phyloP scores from a whole-genome alignment of 2,329 filamentous ascomycete genomes.

The Pyrenophora seminiperda region DNA sequence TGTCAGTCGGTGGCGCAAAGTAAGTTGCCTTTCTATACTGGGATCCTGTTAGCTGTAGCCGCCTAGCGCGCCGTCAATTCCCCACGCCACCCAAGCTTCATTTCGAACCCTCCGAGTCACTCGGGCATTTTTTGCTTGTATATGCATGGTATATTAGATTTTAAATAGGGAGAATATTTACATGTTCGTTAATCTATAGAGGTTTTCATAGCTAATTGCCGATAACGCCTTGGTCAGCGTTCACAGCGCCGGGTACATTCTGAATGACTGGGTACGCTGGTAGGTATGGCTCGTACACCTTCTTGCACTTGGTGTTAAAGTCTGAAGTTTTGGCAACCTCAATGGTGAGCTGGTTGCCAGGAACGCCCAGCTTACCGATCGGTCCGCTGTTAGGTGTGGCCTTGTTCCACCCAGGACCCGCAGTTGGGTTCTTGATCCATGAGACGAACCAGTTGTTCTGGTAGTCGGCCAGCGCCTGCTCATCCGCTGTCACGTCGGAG shows the following conservation, averaged over 20 bases:
- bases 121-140: too few species aligned
- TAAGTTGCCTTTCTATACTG: too few species aligned
- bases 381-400: conserved; percentile 37
- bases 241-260: conserved; percentile 12
- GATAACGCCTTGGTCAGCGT: conserved; percentile 1
- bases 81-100: too few species aligned
- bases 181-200: not conserved
- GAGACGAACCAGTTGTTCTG: conserved; percentile 52
- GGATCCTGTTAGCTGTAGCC: too few species aligned
- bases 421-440: conserved; percentile 53
- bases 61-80: too few species aligned
- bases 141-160: not conserved
- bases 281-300: conserved; percentile 29
- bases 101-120: too few species aligned
- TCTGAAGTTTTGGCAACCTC: conserved; percentile 38
- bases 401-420: conserved; percentile 51
- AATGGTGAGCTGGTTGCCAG: conserved; percentile 43
- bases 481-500: conserved; percentile 44
- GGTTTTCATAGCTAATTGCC: conserved; percentile 1
- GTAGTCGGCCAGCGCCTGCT: conserved; percentile 52
- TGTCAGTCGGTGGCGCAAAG: too few species aligned
- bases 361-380: conserved; percentile 43
- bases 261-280: conserved; percentile 31
- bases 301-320: conserved; percentile 44
- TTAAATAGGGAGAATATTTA: not conserved